A percentile compares a stretch with the other conserved stretches of the same genome.
Evolutionary conservation across 1,139 yeast species (phyloP).

Genomic region (Meyerozyma sp.): DNA sequence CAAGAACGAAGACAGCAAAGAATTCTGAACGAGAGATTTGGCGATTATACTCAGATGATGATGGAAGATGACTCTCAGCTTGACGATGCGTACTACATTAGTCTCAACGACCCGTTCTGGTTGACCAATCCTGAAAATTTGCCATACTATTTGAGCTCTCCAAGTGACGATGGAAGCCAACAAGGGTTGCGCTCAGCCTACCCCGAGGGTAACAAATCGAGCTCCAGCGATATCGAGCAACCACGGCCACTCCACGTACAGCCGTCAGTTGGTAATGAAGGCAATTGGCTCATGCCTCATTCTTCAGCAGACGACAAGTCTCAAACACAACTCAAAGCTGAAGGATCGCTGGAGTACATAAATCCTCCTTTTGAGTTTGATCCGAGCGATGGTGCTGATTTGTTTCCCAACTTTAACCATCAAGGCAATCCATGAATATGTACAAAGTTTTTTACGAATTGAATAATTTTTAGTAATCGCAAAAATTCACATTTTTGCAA

Average conservation of each 20-base stretch:
- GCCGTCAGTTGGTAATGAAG: background rate
- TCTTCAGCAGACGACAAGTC: background rate
- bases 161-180: conserved; percentile 21
- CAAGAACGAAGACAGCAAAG: conserved; percentile 15
- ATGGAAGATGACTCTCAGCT: conserved; percentile 10
- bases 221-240: background rate
- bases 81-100: conserved; percentile 21
- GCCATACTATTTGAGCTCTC: conserved; percentile 34
- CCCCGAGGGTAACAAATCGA: background rate
- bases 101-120: conserved; percentile 41
- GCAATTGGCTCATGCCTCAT: background rate
- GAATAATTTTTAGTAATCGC: background rate
- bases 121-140: conserved; percentile 36
- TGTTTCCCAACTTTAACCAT: background rate
- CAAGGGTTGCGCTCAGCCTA: background rate
- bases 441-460: too few species aligned
- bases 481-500: background rate
- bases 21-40: background rate
- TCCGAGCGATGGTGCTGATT: background rate
- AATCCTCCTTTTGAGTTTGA: background rate
- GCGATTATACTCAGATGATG: background rate
- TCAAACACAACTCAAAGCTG: background rate
- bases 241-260: conserved; percentile 1
- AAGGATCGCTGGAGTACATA: background rate
- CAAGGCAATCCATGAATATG: background rate